Conservation (phyloP, 148 eudicot genomes). For the Agrostemma githago region DNA sequence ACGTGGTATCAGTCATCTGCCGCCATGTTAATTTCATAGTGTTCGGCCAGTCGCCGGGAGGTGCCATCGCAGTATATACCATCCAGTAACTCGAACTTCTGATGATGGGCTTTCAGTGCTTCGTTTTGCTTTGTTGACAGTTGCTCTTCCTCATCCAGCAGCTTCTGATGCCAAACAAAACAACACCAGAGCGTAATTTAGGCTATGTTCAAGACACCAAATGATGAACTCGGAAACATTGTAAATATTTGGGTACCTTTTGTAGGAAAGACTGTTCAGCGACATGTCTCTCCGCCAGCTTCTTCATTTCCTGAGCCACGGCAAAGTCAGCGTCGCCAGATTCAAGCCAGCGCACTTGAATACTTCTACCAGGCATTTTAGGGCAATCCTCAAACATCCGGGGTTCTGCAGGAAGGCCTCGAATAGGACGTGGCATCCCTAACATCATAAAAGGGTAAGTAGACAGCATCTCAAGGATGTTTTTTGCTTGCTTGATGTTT, state of each 20-base stretch:
- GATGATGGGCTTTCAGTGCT: conserved; percentile 37
- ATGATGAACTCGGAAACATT: not conserved
- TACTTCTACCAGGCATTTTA: conserved; percentile 48
- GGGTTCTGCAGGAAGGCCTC: conserved; percentile 44
- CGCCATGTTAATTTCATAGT: conserved; percentile 29
- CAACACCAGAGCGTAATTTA: not conserved
- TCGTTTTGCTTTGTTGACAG: conserved; percentile 50
- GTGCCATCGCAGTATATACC: conserved; percentile 29
- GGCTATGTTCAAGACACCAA: not conserved
- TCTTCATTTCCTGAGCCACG: conserved; percentile 55
- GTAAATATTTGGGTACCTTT: conserved; percentile 32
- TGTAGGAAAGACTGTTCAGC: conserved; percentile 46
- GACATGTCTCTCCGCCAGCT: conserved; percentile 39
- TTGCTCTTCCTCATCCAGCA: conserved; percentile 50
- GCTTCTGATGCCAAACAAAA: conserved; percentile 32
- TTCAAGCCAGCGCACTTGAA: conserved; percentile 55
- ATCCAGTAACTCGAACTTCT: conserved; percentile 50
- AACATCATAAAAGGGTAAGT: conserved; percentile 63
- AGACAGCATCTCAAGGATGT: conserved; percentile 30
- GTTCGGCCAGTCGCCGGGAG: conserved; percentile 29
- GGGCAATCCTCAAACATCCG: conserved; percentile 83
- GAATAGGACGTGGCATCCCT: conserved; percentile 91
- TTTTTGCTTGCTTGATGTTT: conserved; percentile 34
- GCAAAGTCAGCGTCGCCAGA: conserved; percentile 52
- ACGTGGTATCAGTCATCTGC: conserved; percentile 16